Evolutionary conservation across 192 early-diverging fungal species (phyloP).

Genomic region (Coemansia sp.): DNA sequence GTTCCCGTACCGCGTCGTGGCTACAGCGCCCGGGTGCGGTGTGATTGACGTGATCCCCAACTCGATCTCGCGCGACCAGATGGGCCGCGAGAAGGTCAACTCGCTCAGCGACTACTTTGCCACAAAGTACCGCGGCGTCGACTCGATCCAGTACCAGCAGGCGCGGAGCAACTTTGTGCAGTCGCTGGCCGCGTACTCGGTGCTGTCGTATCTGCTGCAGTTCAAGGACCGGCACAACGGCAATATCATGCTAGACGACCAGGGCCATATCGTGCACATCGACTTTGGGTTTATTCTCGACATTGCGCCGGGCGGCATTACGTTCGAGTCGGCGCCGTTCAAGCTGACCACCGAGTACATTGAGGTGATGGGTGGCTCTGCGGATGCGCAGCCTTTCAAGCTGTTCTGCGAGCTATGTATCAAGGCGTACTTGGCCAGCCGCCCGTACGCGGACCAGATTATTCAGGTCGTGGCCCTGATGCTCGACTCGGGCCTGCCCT

Average conservation of each 20-base stretch:
- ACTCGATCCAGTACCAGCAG: constrained; percentile 85
- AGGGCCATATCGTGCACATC: constrained; percentile 96
- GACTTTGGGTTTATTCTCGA: constrained; percentile 99
- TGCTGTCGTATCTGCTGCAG: constrained; percentile 91
- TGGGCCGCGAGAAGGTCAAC: constrained; percentile 98
- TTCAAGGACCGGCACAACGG: constrained; percentile 99
- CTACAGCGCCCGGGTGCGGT: constrained; percentile 94
- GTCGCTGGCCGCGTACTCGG: constrained; percentile 90
- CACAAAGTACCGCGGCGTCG: constrained; percentile 83
- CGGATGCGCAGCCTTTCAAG: constrained; percentile 73
- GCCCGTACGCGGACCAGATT: constrained; percentile 91
- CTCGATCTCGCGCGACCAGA: constrained; percentile 94
- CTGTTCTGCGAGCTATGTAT: constrained; percentile 88
- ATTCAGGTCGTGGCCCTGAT: constrained; percentile 86
- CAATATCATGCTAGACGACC: constrained; percentile 98
- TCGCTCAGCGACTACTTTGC: constrained; percentile 94
- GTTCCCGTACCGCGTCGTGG: constrained; percentile 95
- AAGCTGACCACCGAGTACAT: constrained; percentile 98
- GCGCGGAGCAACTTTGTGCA: constrained; percentile 94
- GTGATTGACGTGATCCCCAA: constrained; percentile 98
- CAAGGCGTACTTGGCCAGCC: constrained; percentile 84
- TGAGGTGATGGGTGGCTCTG: constrained; percentile 90
- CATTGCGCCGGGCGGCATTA: constrained; percentile 97
- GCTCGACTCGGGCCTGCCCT: constrained; percentile 94
- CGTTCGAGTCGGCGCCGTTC: constrained; percentile 94